A percentile compares a stretch with the other conserved stretches of the same genome.
phyloP scores from a whole-genome alignment of 345 rosid genomes.

The Eucalyptus lansdowneana region DNA sequence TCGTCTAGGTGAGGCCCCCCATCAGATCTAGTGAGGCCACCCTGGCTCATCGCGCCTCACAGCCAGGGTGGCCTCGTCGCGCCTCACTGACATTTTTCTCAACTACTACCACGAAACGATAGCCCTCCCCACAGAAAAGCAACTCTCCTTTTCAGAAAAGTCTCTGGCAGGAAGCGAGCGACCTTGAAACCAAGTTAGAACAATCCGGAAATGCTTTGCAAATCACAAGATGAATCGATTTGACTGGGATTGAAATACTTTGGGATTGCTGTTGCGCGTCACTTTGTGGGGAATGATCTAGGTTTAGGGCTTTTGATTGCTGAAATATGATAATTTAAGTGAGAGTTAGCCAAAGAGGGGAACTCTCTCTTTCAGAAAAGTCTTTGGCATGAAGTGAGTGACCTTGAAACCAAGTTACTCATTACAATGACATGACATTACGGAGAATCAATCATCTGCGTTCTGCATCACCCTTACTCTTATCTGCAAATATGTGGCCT shows the following conservation, averaged over 20 bases:
- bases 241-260: neutral
- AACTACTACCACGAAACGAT: neutral
- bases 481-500: neutral
- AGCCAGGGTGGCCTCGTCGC: accelerated
- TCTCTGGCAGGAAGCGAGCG: neutral
- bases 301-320: neutral
- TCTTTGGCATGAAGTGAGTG: neutral
- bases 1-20: no score
- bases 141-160: neutral
- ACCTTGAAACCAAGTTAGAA: neutral
- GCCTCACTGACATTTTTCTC: neutral
- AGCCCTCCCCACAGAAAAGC: neutral
- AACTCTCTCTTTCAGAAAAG: neutral
- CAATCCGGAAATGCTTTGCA: neutral
- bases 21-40: accelerated
- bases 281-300: neutral
- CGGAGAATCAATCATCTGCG: neutral
- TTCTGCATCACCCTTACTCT: neutral
- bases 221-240: neutral
- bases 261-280: neutral
- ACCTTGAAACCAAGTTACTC: neutral
- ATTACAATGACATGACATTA: neutral
- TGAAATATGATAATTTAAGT: neutral
- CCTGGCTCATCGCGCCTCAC: no score
- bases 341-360: neutral